Conservation (phyloP, 2,329 filamentous ascomycete species). For the Fusarium tjaetaba region DNA sequence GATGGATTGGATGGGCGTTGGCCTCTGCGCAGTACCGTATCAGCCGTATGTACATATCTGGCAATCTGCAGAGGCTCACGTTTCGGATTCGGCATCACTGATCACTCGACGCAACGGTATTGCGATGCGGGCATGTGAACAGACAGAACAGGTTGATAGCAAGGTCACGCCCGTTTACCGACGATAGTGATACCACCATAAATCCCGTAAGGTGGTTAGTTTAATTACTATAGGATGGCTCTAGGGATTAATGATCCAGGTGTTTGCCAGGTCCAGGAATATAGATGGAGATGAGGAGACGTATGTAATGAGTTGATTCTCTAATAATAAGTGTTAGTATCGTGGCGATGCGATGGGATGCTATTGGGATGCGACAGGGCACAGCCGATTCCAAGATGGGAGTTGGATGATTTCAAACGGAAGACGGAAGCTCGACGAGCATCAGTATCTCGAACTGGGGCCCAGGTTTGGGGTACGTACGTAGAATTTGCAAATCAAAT, state of each 20-base stretch:
- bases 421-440: neutral
- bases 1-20: conserved; percentile 11
- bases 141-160: conserved; percentile 11
- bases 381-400: conserved; percentile 35
- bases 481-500: conserved; percentile 13
- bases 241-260: neutral
- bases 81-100: conserved; percentile 8
- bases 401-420: conserved; percentile 16
- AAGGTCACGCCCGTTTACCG: neutral
- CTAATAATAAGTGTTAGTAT: conserved; percentile 15
- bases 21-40: conserved; percentile 14
- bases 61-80: conserved; percentile 12
- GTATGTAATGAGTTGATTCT: conserved; percentile 13
- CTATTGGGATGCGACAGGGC: conserved; percentile 4
- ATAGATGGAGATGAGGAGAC: conserved; percentile 15
- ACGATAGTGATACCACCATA: conserved; percentile 1
- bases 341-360: conserved; percentile 35
- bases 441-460: conserved; percentile 2
- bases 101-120: neutral
- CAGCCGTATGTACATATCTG: neutral
- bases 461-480: neutral
- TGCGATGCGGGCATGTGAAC: conserved; percentile 9
- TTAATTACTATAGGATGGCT: neutral
- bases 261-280: conserved; percentile 10
- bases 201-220: neutral